Base-by-base conservation (phyloP, 306 rosid species). In the Inga oerstediana region DNA sequence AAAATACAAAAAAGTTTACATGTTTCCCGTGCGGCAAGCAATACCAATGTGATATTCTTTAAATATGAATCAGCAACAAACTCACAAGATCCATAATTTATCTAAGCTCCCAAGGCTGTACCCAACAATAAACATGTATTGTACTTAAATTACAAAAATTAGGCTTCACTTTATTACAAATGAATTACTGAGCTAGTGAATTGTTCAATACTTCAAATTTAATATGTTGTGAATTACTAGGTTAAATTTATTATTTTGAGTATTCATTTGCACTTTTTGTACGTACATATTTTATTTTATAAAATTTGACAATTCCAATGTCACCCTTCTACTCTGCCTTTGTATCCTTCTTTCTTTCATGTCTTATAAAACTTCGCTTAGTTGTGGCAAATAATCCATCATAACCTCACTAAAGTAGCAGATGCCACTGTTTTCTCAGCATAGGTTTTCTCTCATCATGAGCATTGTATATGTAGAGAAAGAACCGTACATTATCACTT, bases 391-490 rank as follows among this genome's bases (percentile, higher is more conserved):
- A 27, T 15, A 67, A 2, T 32, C 77, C 44, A 65, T 76, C 70
- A 75, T 20, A 56, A 27, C 56, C 62, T 44, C 16, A 54, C 72
- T 30, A 65, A 65, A 49, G 66, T n/a, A 43, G 72, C 51, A 67
- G 66, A 59, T 59, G 65, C 32, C 39, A 12, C 4, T 34, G 5
- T 77, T 65, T 71, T 70, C 54, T 30, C 11, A 61, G 37, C 4
- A 46, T 45, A 77, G 85, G 75, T 70, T 56, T 73, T 24, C 80
- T 78, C 75, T 82, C 74, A 30, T 27, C 44, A 34, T 34, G 78
- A 81, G 24, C 78, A 56, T 66, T 34, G 27, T 16, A 17, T 59
- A 73, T 51, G 39, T 39, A 58, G 20, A 78, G 58, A 85, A 77
- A 77, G 76, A 68, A 70, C 39, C 59, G 37, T 39, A 30, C 30